phyloP scores from a whole-genome alignment of 2,329 filamentous ascomycete genomes.

The Fusarium sp. region DNA sequence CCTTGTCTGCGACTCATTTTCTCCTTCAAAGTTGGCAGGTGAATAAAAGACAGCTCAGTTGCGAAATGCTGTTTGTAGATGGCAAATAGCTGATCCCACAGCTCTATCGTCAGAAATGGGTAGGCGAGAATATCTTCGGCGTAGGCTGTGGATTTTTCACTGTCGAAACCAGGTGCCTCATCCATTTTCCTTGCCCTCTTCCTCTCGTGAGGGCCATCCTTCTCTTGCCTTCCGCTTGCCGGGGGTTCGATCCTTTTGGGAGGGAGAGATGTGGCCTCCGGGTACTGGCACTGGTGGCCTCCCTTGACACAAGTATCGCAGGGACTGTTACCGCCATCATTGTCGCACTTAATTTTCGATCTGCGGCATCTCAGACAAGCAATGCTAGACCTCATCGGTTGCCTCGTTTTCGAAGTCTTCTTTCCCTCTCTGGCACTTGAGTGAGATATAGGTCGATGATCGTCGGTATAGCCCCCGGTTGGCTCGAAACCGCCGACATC shows the following conservation, averaged over 20 bases:
- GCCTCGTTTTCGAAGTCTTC: slow-evolving; percentile 44
- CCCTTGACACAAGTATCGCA: slow-evolving; percentile 82
- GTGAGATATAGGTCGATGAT: slow-evolving; percentile 2
- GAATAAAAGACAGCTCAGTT: slow-evolving; percentile 78
- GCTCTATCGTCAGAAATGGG: slow-evolving; percentile 69
- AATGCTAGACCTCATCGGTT: slow-evolving; percentile 80
- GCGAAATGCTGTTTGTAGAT: slow-evolving; percentile 79
- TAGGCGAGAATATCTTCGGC: slow-evolving; percentile 72
- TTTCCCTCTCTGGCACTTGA: slow-evolving; percentile 22
- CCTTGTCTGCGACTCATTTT: slow-evolving; percentile 58
- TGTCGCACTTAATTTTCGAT: slow-evolving; percentile 90
- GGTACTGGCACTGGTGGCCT: slow-evolving; percentile 79
- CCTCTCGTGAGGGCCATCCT: slow-evolving; percentile 59
- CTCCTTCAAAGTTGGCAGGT: slow-evolving; percentile 72
- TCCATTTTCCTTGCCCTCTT: slow-evolving; percentile 61
- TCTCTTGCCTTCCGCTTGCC: slow-evolving; percentile 54
- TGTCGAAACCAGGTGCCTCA: slow-evolving; percentile 55
- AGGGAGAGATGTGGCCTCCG: slow-evolving; percentile 55
- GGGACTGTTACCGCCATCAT: slow-evolving; percentile 76
- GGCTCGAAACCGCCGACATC: slow-evolving; percentile 20
- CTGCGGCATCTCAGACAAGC: slow-evolving; percentile 81
- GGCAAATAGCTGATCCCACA: slow-evolving; percentile 78
- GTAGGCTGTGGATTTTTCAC: slow-evolving; percentile 51
- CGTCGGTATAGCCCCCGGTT: slow-evolving; percentile 24
- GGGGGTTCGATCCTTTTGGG: slow-evolving; percentile 58